Base-by-base conservation (phyloP, 768 basidiomycete genomes). In the Lanmaoa rubissima region DNA sequence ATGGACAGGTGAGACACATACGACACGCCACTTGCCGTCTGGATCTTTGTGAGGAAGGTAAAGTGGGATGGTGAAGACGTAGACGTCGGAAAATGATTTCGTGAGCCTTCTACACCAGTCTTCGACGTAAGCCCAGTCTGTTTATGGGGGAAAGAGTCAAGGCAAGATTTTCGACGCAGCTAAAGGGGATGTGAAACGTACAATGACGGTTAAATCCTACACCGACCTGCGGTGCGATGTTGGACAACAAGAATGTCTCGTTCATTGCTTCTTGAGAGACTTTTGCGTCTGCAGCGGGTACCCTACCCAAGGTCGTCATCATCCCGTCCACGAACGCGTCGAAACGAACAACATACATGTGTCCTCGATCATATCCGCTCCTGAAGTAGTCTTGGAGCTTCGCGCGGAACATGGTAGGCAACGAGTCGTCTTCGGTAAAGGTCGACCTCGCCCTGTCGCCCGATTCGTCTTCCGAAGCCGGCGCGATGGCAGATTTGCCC, bases 191-290 rank as follows among this genome's bases (percentile, higher is more conserved):
- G 14, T 12, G 48, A 42, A 40, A 43, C 62, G 58, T 64, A 94
- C 95, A 99, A 68, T 98, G 94, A 53, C 97, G 80, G 68, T 98
- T 99, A 79, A 98, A 99, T 0, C 96, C 97, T 40, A 84, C 92
- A 1, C 97, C 97, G 26, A 99, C 94, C 79, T 99, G 97, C 42
- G 97, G 97, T 5, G 97, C 96, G 51, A 99, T 97, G 66, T 99
- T 99, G 0, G 92, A 87, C 44, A 99, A 74, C 36, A 92, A 75
- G 72, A 99, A 99, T 0, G 96, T 99, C 74, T 99, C 94, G 69
- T 98, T 73, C 96, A 98, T 98, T 11, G 96, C 96, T 53, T 82
- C 81, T 80, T 95, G 94, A 16, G 91, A 93, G 34, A 77, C 73
- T 70, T 95, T 98, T 9, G 94, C 95, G 73, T 99, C 97, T 32